These are phyloP conservation scores for Cercospora sp. DNA, from an alignment of 2,329 filamentous ascomycete genomes.

Conservation along the genomic window DNA sequence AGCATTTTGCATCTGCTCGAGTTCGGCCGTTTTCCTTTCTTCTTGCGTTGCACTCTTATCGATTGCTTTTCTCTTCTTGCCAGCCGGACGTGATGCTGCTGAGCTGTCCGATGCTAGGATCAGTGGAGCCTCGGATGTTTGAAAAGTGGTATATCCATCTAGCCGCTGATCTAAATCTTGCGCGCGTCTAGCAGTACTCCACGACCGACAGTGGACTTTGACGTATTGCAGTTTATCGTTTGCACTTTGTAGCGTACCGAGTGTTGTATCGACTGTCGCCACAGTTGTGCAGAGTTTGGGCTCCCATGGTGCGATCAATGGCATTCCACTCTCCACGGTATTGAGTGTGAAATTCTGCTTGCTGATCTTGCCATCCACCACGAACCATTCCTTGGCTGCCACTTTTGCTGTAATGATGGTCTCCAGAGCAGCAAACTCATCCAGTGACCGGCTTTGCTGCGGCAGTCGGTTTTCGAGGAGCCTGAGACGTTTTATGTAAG, in stretches of 20 bases:
- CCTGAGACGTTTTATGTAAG: neutral
- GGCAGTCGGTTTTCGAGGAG: neutral
- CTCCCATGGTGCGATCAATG: neutral
- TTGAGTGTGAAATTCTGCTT: neutral
- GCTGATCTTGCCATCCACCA: neutral
- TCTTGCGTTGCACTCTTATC: neutral
- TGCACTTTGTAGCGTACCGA: neutral
- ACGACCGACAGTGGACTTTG: constrained; percentile 4
- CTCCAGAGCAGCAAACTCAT: neutral
- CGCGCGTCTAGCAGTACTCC: neutral
- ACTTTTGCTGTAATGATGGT: too few species aligned
- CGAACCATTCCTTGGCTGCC: neutral
- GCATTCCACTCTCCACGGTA: neutral
- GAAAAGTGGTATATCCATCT: neutral
- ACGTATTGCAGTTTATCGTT: neutral
- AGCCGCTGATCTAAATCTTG: neutral
- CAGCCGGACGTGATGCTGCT: neutral
- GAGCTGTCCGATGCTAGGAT: neutral
- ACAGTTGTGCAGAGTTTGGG: neutral
- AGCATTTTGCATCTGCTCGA: neutral
- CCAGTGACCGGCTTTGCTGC: neutral
- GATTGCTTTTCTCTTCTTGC: neutral
- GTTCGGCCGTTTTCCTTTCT: neutral
- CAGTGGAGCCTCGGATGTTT: neutral
- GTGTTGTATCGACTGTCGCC: neutral